Base-by-base conservation (phyloP, 108 stramenopile genomes). In the Mediolabrus comicus region DNA sequence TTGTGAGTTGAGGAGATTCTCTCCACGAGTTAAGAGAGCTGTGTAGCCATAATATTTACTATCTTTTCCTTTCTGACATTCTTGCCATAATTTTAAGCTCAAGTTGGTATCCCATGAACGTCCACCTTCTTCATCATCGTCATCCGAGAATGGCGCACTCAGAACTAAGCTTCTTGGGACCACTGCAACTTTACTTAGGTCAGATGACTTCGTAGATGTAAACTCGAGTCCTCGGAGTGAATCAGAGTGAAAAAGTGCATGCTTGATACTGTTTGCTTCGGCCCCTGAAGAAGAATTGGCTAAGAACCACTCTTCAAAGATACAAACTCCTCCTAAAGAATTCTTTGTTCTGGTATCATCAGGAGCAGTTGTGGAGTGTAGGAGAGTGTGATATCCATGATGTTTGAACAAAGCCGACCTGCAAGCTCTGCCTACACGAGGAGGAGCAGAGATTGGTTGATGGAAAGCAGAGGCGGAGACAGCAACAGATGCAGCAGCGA, bases 231-330 rank as follows among this genome's bases (percentile, higher is more conserved):
- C 87, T 30, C 87, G 80, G 6, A 84, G 55, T 32, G 58, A 65
- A 11, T 67, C 72, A 8, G 75, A 77, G 52, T 39, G 55, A 69
- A 88, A 88, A 8, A 59, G 31, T 0, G 59, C 55, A 72, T 88
- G 85, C 27, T 54, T 72, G 55, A 88, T 46, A 56, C 51, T 78
- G 0, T 67, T 52, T 2, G 57, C 62, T 28, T 36, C 65, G 5
- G 72, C 68, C n/a, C 68, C 68, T 9, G 49, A 41, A 3, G 62
- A 49, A 12, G 27, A 30, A 39, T 77, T 66, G 31, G 73, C 69
- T 17, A 53, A 28, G 35, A 88, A 88, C 87, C 87, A 88, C 35
- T 73, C 64, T 55, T 88, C 87, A 77, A 88, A 88, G 10, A 70
- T 59, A 8, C 41, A 17, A 17, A 86, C 72, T 8, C 87, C 87